A percentile compares a stretch with the other conserved stretches of the same genome.
Evolutionary conservation across 306 rosid species (phyloP).

Genomic region (Medicago lupulina): DNA sequence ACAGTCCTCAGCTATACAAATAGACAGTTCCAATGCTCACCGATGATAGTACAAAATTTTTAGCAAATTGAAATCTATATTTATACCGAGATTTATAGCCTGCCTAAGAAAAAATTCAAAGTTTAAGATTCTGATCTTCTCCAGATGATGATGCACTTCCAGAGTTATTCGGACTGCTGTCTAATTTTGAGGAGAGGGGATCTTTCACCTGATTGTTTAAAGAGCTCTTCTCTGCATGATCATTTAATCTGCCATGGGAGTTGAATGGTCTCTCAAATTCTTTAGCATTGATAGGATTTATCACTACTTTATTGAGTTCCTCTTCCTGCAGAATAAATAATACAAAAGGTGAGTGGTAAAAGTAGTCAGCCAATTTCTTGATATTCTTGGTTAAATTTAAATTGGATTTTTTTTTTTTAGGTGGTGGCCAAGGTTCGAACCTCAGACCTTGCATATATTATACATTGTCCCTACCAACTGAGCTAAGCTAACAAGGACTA

Average conservation of each 20-base stretch:
- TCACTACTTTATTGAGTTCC: slow-evolving; percentile 59
- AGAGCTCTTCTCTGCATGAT: slow-evolving; percentile 56
- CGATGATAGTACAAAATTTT: slow-evolving; percentile 35
- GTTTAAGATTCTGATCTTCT: slow-evolving; percentile 51
- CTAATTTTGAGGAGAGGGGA: slow-evolving; percentile 47
- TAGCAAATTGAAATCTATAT: slow-evolving; percentile 33
- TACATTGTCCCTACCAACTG: too few relatives aligned
- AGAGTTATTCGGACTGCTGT: slow-evolving; percentile 50
- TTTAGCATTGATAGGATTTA: slow-evolving; percentile 64
- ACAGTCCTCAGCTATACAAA: slow-evolving; percentile 56
- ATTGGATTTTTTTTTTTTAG: too few relatives aligned
- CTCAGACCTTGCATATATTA: too few relatives aligned
- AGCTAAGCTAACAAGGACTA: too few relatives aligned
- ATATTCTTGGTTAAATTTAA: slow-evolving; percentile 9
- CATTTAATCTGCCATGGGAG: slow-evolving; percentile 55
- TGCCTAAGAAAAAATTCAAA: slow-evolving; percentile 30
- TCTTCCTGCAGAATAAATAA: slow-evolving; percentile 66
- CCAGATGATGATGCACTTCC: slow-evolving; percentile 53
- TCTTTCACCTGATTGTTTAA: slow-evolving; percentile 52
- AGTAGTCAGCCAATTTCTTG: slow-evolving; percentile 7
- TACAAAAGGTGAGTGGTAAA: slow-evolving; percentile 12
- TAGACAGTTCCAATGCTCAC: slow-evolving; percentile 20
- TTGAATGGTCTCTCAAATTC: slow-evolving; percentile 73
- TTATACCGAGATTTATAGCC: slow-evolving; percentile 35
- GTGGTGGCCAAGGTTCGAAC: too few relatives aligned